Base-by-base conservation (phyloP, 164 flowering plant genomes). In the Litsea cubeba region DNA sequence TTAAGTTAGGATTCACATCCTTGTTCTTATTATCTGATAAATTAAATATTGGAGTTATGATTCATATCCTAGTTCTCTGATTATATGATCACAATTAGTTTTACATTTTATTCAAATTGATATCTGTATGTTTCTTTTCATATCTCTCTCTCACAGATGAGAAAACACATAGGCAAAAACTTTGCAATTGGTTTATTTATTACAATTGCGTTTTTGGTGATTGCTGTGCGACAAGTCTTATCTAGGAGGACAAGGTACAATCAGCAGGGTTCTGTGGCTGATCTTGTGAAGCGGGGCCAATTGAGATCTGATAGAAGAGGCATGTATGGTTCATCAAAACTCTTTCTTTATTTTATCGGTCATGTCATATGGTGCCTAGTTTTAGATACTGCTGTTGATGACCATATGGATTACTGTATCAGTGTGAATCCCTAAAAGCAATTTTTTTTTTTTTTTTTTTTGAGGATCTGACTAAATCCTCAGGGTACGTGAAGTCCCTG, bases 291-390 rank as follows among this genome's bases (percentile, higher is more conserved):
- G 72, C 94, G 98, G 70, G 98, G 99, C 26, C 99, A 93, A 83
- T 80, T 95, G 73, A 88, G 91, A 85, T 92, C 97, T 73, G 98
- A 95, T 91, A 92, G 91, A 87, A 89, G 98, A 93, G 98, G 99
- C 98, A 93, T 95, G 99, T 95, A 95, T 5, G 81, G 99, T 82
- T 80, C 72, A 73, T 76, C 26, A 77, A 63, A 75, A 75, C 69
- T 49, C 64, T 65, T 15, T 24, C 22, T 69, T 7, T 50, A 32
- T 32, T 60, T 54, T 54, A 20, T 20, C 0, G 5, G 60, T 54
- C 60, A 17, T 54, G 17, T 14, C 60, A 54, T 54, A 54, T 54
- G 12, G 17, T 1, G 17, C 17, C 17, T 54, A 20, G 60, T 17
- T 54, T 15, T 2, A 54, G n/a, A 54, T 54, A 54, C 60, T 17